Base-by-base conservation (phyloP, 2,329 filamentous ascomycete genomes). In the Xylaria sp. region DNA sequence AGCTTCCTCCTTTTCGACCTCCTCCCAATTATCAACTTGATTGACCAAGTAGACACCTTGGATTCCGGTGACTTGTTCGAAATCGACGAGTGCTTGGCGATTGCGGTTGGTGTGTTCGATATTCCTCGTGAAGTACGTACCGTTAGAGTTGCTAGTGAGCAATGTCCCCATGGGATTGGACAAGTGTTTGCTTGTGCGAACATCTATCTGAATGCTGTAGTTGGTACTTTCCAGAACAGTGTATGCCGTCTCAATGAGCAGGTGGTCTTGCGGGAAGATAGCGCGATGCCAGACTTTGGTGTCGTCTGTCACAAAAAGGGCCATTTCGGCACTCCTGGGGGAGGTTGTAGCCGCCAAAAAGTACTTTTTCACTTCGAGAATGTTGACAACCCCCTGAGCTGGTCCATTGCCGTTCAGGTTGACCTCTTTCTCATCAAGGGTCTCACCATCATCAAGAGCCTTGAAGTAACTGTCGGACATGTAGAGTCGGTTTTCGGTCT, bases 131-230 rank as follows among this genome's bases (percentile, higher is more conserved):
- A 98, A 99, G 80, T 95, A 98, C 2, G 94, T 98, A 69, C 96
- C 96, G 78, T 98, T 97, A 39, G 94, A 98, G 79, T 99, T 99
- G 78, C 95, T 98, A 6, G 94, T 97, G 77, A 98, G 95, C 66
- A 99, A 85, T 12, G 92, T 90, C 41, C 96, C 97, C 88, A 97
- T 95, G 0, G 91, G 88, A 46, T 87, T 88, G 1, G 86, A 87
- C 13, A 86, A 86, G 54, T 83, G 84, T 48, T 85, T 85, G 12
- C 86, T 86, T 1, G 91, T 93, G 87, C 95, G 91, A 71, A 98
- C 94, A 80, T 98, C 94, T 64, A 99, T 90, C 81, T 98, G 95
- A 75, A 99, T 94, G 83, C 95, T 98, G 84, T 99, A 98, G 78
- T 97, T 95, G 51, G 96, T 98, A 76, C 94, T 96, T 82, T 98